phyloP scores from a whole-genome alignment of 768 basidiomycete genomes.

The Mycena venus region DNA sequence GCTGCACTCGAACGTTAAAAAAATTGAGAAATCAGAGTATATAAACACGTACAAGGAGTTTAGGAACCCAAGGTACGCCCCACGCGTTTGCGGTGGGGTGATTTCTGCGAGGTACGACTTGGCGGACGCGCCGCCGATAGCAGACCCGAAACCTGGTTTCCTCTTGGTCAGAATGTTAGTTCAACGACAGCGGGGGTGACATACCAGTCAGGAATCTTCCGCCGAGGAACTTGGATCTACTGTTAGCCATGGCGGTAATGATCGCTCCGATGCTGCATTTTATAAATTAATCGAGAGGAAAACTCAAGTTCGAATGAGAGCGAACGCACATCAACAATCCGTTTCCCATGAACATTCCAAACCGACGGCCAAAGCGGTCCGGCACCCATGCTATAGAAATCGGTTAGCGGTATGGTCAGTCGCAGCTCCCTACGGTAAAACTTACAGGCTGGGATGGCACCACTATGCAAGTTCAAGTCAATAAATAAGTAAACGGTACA shows the following conservation, averaged over 20 bases:
- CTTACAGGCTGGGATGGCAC: slow-evolving; percentile 54
- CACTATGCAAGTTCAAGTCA: slow-evolving; percentile 43
- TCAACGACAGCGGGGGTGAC: not conserved
- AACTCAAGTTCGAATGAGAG: not conserved
- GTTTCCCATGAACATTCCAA: slow-evolving; percentile 65
- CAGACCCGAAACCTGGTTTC: slow-evolving; percentile 53
- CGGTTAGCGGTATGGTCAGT: not conserved
- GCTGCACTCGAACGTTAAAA: slow-evolving; percentile 38
- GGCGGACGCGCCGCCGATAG: slow-evolving; percentile 61
- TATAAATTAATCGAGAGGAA: not conserved
- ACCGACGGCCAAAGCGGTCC: slow-evolving; percentile 63
- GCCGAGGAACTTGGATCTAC: slow-evolving; percentile 58
- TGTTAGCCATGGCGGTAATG: slow-evolving; percentile 62
- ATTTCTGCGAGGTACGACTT: slow-evolving; percentile 68
- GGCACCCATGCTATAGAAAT: slow-evolving; percentile 44
- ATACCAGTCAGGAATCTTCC: slow-evolving; percentile 65
- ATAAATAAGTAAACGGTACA: slow-evolving; percentile 6
- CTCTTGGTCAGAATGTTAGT: not conserved
- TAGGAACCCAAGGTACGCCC: slow-evolving; percentile 64
- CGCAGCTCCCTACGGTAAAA: slow-evolving; percentile 40
- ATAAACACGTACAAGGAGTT: slow-evolving; percentile 60
- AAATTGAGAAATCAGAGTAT: not conserved
- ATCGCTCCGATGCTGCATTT: slow-evolving; percentile 57
- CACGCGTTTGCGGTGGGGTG: slow-evolving; percentile 61
- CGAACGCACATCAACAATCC: slow-evolving; percentile 55